These are phyloP conservation scores for Myriosclerotinia curreyana DNA, from an alignment of 2,329 filamentous ascomycete species.

Conservation along the genomic window DNA sequence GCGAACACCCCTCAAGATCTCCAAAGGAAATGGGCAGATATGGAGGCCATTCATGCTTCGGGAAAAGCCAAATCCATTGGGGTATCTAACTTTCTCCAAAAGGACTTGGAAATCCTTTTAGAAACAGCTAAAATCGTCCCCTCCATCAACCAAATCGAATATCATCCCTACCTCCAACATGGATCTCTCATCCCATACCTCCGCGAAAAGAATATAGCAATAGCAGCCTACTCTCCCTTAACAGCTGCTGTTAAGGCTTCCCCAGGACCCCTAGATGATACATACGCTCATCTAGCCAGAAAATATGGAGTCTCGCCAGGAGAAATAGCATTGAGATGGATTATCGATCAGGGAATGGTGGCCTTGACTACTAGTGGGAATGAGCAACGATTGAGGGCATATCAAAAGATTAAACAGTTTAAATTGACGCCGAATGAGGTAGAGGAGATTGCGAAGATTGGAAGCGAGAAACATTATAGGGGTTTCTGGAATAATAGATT, in stretches of 20 bases:
- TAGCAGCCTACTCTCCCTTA: constrained; percentile 56
- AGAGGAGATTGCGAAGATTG: constrained; percentile 52
- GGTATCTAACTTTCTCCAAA: constrained; percentile 68
- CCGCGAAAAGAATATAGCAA: constrained; percentile 54
- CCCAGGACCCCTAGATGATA: constrained; percentile 52
- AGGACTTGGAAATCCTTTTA: constrained; percentile 55
- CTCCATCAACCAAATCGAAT: constrained; percentile 77
- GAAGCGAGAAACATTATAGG: constrained; percentile 59
- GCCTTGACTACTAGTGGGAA: constrained; percentile 59
- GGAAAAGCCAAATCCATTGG: constrained; percentile 69
- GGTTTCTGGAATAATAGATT: constrained; percentile 57
- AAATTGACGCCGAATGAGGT: constrained; percentile 60
- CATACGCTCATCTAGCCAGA: constrained; percentile 50
- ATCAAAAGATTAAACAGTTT: constrained; percentile 51
- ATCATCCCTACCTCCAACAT: constrained; percentile 72
- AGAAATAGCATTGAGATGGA: constrained; percentile 59
- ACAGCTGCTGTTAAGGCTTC: constrained; percentile 48
- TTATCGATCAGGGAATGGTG: constrained; percentile 57
- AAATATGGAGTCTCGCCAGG: constrained; percentile 58
- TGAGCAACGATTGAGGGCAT: constrained; percentile 55
- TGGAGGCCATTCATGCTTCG: constrained; percentile 64
- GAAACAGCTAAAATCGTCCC: constrained; percentile 60
- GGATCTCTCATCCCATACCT: constrained; percentile 56
- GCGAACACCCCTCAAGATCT: constrained; percentile 49
- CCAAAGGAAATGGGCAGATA: constrained; percentile 56